phyloP scores from a whole-genome alignment of 2,329 filamentous ascomycete species.

The Pseudogymnoascus verrucosus region DNA sequence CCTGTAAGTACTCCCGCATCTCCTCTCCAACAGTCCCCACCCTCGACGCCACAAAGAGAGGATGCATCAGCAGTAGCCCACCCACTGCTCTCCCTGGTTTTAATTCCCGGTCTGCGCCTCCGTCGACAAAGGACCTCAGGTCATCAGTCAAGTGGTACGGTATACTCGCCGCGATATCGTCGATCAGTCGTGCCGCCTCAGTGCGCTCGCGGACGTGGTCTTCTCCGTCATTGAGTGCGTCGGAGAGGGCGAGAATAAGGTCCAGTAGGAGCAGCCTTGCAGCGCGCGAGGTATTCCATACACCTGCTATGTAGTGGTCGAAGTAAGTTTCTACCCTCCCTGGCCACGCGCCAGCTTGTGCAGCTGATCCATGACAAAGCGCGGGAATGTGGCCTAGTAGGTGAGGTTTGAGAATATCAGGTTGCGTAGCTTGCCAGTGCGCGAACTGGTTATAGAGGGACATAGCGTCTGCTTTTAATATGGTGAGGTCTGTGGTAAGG shows the following conservation, averaged over 20 bases:
- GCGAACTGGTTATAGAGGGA: constrained; percentile 10
- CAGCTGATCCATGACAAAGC: neutral
- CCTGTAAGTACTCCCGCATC: constrained; percentile 14
- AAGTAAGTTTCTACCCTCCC: constrained; percentile 49
- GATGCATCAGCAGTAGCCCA: constrained; percentile 24
- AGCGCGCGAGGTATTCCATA: constrained; percentile 47
- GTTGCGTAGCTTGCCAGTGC: constrained; percentile 15
- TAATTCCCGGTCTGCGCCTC: neutral
- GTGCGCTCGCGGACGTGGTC: neutral
- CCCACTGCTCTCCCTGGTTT: constrained; percentile 18
- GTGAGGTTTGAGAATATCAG: constrained; percentile 14
- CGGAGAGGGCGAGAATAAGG: constrained; percentile 34
- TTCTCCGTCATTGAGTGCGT: neutral
- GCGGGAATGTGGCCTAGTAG: constrained; percentile 9
- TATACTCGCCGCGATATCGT: constrained; percentile 19
- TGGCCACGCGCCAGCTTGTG: constrained; percentile 43
- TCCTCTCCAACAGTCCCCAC: constrained; percentile 14
- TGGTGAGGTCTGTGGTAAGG: neutral
- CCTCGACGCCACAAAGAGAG: constrained; percentile 17
- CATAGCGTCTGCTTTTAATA: constrained; percentile 8
- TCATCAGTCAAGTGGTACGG: constrained; percentile 21
- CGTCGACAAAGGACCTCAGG: constrained; percentile 15
- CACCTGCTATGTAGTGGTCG: constrained; percentile 47
- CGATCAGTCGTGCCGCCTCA: constrained; percentile 9
- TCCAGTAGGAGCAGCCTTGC: constrained; percentile 44